Conservation (phyloP, 2,329 filamentous ascomycete genomes). For the Passalora sequoiae region DNA sequence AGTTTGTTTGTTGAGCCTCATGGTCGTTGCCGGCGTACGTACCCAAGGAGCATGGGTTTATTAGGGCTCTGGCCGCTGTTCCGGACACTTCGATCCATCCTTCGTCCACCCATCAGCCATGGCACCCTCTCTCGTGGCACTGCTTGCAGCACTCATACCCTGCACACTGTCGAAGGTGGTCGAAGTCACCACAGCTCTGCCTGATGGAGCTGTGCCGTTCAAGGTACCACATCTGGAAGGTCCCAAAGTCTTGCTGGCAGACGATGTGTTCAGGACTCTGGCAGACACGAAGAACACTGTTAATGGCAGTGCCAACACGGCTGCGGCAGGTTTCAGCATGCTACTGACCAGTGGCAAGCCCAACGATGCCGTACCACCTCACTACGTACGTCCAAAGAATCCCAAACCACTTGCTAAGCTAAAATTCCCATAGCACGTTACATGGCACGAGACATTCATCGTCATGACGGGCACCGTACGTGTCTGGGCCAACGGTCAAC, state of each 20-base stretch:
- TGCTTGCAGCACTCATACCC: not conserved
- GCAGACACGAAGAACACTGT: slow-evolving; percentile 3
- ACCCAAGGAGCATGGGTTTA: no score
- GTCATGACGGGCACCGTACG: slow-evolving; percentile 10
- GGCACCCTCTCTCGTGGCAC: not conserved
- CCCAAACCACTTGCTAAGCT: no score
- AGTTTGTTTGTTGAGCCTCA: no score
- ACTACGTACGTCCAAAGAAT: slow-evolving; percentile 1
- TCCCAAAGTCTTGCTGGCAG: slow-evolving; percentile 4
- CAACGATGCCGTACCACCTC: slow-evolving; percentile 4
- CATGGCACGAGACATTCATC: slow-evolving; percentile 16
- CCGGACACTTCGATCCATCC: slow-evolving; percentile 7
- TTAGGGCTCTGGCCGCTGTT: slow-evolving; percentile 5
- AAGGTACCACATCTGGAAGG: slow-evolving; percentile 5
- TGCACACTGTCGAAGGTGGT: not conserved
- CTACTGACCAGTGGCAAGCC: slow-evolving; percentile 5
- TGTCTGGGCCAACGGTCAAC: slow-evolving; percentile 13
- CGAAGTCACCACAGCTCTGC: slow-evolving; percentile 4
- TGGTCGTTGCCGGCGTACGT: no score
- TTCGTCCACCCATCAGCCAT: not conserved
- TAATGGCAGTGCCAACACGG: slow-evolving; percentile 1
- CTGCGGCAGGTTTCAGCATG: slow-evolving; percentile 7
- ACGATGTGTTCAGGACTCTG: slow-evolving; percentile 8
- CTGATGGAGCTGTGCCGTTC: slow-evolving; percentile 2
- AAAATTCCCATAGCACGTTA: slow-evolving; percentile 11